A percentile compares a stretch with the other conserved stretches of the same genome.
Evolutionary conservation across 83 land plant species (phyloP).

Genomic region (Diphasiastrum complanatum): DNA sequence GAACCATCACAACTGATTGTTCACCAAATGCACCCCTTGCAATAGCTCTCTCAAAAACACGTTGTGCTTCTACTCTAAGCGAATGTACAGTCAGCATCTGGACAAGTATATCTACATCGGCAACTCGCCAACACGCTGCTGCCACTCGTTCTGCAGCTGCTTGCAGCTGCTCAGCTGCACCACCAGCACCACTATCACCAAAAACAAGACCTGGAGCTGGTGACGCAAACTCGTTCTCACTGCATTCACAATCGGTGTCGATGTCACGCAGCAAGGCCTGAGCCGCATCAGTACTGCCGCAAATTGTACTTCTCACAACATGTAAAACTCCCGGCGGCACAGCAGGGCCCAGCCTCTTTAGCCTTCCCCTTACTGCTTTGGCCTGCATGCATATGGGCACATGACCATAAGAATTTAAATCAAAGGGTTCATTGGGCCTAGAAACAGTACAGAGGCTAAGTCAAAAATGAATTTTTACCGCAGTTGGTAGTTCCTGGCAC

Average conservation of each 20-base stretch:
- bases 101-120: conserved; percentile 74
- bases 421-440: too few species aligned
- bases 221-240: conserved; percentile 32
- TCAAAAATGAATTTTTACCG: conserved; percentile 39
- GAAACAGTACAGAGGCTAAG: not conserved
- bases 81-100: conserved; percentile 79
- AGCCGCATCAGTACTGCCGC: conserved; percentile 59
- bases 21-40: conserved; percentile 62
- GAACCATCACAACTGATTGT: conserved; percentile 68
- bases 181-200: conserved; percentile 40
- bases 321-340: conserved; percentile 72
- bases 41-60: conserved; percentile 79
- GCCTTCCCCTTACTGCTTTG: conserved; percentile 63
- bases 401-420: not conserved
- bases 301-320: conserved; percentile 58
- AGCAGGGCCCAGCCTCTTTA: conserved; percentile 62
- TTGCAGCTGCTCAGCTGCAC: conserved; percentile 39
- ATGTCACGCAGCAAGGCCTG: conserved; percentile 70
- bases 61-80: conserved; percentile 70
- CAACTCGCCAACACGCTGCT: conserved; percentile 47
- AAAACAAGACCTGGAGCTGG: conserved; percentile 34
- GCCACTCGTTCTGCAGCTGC: conserved; percentile 49
- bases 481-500: conserved; percentile 71
- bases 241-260: conserved; percentile 56
- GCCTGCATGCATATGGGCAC: conserved; percentile 49